These are phyloP conservation scores for Chenopodium berlandieri DNA, from an alignment of 148 eudicot species.

Conservation along the genomic window DNA sequence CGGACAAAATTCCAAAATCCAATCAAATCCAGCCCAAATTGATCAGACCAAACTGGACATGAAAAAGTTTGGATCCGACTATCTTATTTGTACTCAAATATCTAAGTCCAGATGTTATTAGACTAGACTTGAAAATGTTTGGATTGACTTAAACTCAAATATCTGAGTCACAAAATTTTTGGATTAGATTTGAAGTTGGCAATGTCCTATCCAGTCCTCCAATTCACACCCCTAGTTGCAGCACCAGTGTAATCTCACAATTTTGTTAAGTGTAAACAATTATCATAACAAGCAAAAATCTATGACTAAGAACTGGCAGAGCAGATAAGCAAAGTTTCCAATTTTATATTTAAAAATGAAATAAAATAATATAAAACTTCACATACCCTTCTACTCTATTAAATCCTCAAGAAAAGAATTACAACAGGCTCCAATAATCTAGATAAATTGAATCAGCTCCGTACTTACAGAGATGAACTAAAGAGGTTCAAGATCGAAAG, in stretches of 20 bases:
- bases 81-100: no score
- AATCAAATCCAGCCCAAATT: no score
- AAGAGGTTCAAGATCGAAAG: slow-evolving; percentile 67
- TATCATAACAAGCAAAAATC: background rate
- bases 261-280: background rate
- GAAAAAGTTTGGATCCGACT: no score
- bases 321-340: background rate
- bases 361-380: background rate
- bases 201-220: no score
- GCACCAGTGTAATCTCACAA: background rate
- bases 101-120: no score
- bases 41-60: no score
- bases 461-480: slow-evolving; percentile 75
- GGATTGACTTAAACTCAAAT: no score
- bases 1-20: no score
- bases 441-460: background rate
- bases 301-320: background rate
- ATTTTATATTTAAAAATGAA: background rate
- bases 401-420: background rate
- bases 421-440: background rate
- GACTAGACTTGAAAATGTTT: no score
- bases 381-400: background rate
- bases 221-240: background rate
- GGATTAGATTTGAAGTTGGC: no score
- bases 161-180: no score